Percentiles rank a stretch among this genome's conserved stretches.
Conservation (phyloP, 2,329 filamentous ascomycete species). For the Calycina herbarum region DNA sequence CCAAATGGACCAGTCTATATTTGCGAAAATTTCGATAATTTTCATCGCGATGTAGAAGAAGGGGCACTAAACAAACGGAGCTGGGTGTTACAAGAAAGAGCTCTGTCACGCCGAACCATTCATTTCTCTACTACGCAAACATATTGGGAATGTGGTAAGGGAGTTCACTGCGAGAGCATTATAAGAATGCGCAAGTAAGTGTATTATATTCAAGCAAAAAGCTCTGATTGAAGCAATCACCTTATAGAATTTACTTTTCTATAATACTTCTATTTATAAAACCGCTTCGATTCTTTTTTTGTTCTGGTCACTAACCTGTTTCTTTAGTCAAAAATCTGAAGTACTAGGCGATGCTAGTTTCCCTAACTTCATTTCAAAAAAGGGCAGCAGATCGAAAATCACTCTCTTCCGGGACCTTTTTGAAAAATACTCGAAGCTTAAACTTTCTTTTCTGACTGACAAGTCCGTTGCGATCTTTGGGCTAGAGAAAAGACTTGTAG, state of each 20-base stretch:
- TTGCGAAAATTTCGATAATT: conserved; percentile 11
- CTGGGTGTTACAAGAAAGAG: conserved; percentile 2
- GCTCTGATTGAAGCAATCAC: too few species aligned
- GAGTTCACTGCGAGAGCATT: too few species aligned
- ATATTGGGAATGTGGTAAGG: too few species aligned
- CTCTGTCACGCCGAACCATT: background rate
- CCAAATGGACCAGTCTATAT: conserved; percentile 8
- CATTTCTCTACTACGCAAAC: too few species aligned
- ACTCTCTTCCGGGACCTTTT: background rate
- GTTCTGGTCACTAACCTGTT: too few species aligned
- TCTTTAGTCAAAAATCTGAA: too few species aligned
- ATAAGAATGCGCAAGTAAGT: too few species aligned
- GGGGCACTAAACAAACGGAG: conserved; percentile 4
- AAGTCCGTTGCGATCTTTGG: background rate
- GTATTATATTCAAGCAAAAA: too few species aligned
- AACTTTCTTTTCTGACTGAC: background rate
- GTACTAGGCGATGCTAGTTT: too few species aligned
- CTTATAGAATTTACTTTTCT: too few species aligned
- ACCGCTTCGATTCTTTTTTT: too few species aligned
- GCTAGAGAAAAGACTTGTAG: background rate
- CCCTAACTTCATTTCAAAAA: background rate
- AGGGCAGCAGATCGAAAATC: background rate
- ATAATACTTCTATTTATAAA: too few species aligned
- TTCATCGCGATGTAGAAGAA: conserved; percentile 11
- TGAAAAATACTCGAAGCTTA: background rate